These are phyloP conservation scores for Phylloporus scabripes DNA, from an alignment of 768 basidiomycete genomes.

Conservation along the genomic window DNA sequence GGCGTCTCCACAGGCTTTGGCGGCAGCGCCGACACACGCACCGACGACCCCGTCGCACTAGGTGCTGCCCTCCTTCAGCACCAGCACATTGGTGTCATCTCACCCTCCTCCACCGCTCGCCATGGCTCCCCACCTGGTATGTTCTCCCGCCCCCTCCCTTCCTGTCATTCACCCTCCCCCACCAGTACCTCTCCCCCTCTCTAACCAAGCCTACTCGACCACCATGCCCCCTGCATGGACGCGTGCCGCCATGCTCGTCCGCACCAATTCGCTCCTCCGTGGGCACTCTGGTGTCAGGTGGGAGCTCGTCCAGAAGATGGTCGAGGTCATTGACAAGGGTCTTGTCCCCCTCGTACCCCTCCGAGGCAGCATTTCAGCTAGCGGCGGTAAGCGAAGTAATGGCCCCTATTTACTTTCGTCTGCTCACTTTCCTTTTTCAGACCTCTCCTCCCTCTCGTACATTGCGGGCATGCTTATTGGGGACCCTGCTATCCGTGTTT, in stretches of 20 bases:
- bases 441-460: conserved; percentile 77
- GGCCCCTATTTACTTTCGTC: background rate
- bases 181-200: conserved; percentile 49
- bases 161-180: background rate
- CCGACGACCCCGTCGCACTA: conserved; percentile 64
- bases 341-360: conserved; percentile 79
- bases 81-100: conserved; percentile 64
- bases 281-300: conserved; percentile 85
- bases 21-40: conserved; percentile 84
- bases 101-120: conserved; percentile 45
- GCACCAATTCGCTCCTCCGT: conserved; percentile 84
- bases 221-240: conserved; percentile 88
- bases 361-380: conserved; percentile 78
- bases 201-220: conserved; percentile 59
- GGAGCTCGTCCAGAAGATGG: conserved; percentile 77
- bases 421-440: conserved; percentile 29
- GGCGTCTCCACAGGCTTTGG: conserved; percentile 85
- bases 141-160: background rate
- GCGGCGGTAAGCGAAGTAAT: conserved; percentile 60
- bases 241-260: conserved; percentile 78
- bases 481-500: conserved; percentile 74
- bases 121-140: conserved; percentile 2
- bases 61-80: conserved; percentile 83
- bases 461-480: conserved; percentile 77
- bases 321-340: conserved; percentile 60